phyloP scores from a whole-genome alignment of 257 asterid species.

The Capsicum chinense region DNA sequence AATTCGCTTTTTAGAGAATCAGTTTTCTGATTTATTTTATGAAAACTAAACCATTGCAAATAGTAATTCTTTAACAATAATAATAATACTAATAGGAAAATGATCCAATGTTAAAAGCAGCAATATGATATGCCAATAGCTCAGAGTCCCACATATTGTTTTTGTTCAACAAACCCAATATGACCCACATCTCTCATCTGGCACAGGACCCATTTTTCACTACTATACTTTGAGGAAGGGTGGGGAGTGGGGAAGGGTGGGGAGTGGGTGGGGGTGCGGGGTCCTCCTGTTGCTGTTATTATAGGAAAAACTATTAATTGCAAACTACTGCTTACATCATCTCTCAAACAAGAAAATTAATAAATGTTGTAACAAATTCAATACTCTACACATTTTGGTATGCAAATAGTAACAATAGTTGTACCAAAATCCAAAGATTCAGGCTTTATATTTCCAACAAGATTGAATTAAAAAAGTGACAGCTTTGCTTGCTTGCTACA shows the following conservation, averaged over 20 bases:
- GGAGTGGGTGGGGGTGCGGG: background rate
- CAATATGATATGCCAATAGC: background rate
- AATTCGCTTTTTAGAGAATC: background rate
- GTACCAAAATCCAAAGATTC: slow-evolving; percentile 7
- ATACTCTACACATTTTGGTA: background rate
- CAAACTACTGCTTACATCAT: slow-evolving; percentile 18
- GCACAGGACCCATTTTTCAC: background rate
- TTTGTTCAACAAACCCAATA: background rate
- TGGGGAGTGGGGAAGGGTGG: background rate
- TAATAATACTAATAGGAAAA: too few species aligned
- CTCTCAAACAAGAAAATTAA: slow-evolving; percentile 13
- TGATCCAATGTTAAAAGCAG: background rate
- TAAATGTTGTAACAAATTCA: background rate
- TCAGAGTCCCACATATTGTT: background rate
- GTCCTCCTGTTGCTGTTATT: background rate
- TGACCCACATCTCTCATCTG: slow-evolving; percentile 19
- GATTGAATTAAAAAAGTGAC: slow-evolving; percentile 13
- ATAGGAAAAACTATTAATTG: slow-evolving; percentile 15
- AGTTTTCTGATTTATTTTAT: background rate
- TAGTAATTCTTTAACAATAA: too few species aligned
- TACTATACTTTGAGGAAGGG: background rate
- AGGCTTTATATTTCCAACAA: slow-evolving; percentile 21
- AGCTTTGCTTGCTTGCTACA: slow-evolving; percentile 29
- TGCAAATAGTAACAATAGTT: background rate
- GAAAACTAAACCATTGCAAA: too few species aligned